Evolutionary conservation across 805 yeast species (phyloP).

Genomic region (Sugiyamaella chiloensis): DNA sequence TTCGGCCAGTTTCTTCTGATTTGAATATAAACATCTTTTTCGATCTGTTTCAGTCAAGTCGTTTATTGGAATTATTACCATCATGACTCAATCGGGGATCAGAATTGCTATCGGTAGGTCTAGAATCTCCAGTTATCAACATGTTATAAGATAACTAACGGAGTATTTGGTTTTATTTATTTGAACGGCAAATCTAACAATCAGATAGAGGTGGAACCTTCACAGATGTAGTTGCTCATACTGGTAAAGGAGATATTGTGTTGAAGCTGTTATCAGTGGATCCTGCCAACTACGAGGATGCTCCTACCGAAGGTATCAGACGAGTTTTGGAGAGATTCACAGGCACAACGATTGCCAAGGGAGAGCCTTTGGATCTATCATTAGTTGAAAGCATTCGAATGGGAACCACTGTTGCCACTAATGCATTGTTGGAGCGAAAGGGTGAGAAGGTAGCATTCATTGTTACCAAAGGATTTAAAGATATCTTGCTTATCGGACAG

Average conservation of each 20-base stretch:
- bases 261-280: slow-evolving; percentile 85
- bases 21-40: too few species aligned
- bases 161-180: background rate
- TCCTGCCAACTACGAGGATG: slow-evolving; percentile 82
- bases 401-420: slow-evolving; percentile 97
- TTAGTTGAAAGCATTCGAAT: slow-evolving; percentile 67
- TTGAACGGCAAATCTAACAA: too few species aligned
- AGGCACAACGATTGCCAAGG: slow-evolving; percentile 54
- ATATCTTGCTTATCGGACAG: slow-evolving; percentile 78
- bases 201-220: slow-evolving; percentile 80
- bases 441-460: slow-evolving; percentile 85
- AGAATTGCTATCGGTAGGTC: slow-evolving; percentile 25
- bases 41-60: too few species aligned
- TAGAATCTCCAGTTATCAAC: background rate
- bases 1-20: too few species aligned
- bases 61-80: too few species aligned
- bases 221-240: slow-evolving; percentile 68
- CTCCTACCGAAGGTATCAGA: slow-evolving; percentile 89
- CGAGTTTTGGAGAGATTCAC: slow-evolving; percentile 63
- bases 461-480: slow-evolving; percentile 86
- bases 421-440: slow-evolving; percentile 87
- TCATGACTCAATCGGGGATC: slow-evolving; percentile 14
- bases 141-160: too few species aligned
- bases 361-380: slow-evolving; percentile 49
- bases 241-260: slow-evolving; percentile 53